A percentile compares a stretch with the other conserved stretches of the same genome.
Conservation (phyloP, 2,329 filamentous ascomycete species). For the Ophiostoma ips region DNA sequence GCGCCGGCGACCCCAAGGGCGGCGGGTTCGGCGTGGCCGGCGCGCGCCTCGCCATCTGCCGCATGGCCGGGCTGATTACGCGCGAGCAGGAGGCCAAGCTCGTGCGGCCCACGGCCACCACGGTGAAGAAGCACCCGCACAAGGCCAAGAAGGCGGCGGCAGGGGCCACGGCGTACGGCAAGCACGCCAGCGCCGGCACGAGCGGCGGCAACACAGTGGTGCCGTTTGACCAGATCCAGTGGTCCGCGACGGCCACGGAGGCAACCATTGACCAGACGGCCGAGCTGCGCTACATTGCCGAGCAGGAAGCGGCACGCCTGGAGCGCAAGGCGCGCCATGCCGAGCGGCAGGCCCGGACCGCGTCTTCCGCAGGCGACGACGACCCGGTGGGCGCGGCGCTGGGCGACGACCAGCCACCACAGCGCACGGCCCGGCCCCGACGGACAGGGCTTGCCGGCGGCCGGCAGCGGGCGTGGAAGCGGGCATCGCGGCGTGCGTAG, state of each 20-base stretch:
- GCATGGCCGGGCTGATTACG: constrained; percentile 20
- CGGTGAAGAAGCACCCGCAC: not conserved
- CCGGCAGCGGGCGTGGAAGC: constrained; percentile 7
- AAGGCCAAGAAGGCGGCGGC: not conserved
- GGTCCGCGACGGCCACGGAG: constrained; percentile 8
- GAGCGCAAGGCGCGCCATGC: not conserved
- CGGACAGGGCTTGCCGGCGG: not conserved
- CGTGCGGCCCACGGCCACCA: not conserved
- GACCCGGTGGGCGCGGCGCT: not conserved
- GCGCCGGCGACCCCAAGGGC: constrained; percentile 20
- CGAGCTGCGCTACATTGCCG: constrained; percentile 9
- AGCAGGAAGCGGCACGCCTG: not conserved
- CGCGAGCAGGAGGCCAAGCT: constrained; percentile 8
- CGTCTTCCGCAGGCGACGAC: not conserved
- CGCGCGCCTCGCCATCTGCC: constrained; percentile 21
- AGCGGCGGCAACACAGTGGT: constrained; percentile 16
- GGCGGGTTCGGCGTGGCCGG: constrained; percentile 21
- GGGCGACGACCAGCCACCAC: not conserved
- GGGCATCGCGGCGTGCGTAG: not conserved
- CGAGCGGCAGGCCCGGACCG: not conserved
- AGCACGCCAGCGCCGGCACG: not conserved
- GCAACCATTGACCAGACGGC: constrained; percentile 8
- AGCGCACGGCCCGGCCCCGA: not conserved
- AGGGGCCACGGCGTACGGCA: not conserved
- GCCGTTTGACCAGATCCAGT: constrained; percentile 22